Base-by-base conservation (phyloP, 148 eudicot species). In the Camellia japonica region DNA sequence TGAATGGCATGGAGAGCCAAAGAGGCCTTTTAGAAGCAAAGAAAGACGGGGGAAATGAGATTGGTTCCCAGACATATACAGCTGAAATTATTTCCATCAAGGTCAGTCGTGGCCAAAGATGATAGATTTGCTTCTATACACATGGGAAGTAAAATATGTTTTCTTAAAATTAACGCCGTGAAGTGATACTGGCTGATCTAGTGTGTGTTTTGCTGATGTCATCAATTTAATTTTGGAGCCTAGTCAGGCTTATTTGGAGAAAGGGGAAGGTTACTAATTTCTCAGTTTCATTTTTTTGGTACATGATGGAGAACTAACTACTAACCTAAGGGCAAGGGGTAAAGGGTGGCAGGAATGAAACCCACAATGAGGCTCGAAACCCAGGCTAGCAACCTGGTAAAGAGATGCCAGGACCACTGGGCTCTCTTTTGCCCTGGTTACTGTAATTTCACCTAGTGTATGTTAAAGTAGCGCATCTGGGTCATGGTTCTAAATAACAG, bases 11-110 rank as follows among this genome's bases (percentile, higher is more conserved):
- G 30, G 74, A 78, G 76, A 79, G n/a, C 44, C 80, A 64, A 44
- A 68, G 80, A 49, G 81, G 76, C 42, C 30, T 83, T 15, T 8
- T 60, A 19, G 85, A 79, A 54, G 79, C 84, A 64, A 83, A 81
- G 73, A 82, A 73, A 77, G 68, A 65, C 8, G 83, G 79, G 20
- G 82, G 67, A 62, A 82, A 75, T 80, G 91, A 81, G 78, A 47
- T 63, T 43, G 61, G 44, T 77, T 59, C 88, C 73, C 84, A 76
- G 64, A 86, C 81, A 58, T 80, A 79, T 73, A 77, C 88, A 51
- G 75, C 88, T 72, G 97, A 92, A 78, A 78, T 88, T 75, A 70
- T 86, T 67, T 83, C 88, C 74, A 93, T 95, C 68, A 91, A 93
- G 97, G 99, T 93, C 73, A 46, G 88, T 81, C 43, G 4, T 19